Evolutionary conservation across 306 rosid genomes (phyloP).

Genomic region (Sesbania bispinosa): DNA sequence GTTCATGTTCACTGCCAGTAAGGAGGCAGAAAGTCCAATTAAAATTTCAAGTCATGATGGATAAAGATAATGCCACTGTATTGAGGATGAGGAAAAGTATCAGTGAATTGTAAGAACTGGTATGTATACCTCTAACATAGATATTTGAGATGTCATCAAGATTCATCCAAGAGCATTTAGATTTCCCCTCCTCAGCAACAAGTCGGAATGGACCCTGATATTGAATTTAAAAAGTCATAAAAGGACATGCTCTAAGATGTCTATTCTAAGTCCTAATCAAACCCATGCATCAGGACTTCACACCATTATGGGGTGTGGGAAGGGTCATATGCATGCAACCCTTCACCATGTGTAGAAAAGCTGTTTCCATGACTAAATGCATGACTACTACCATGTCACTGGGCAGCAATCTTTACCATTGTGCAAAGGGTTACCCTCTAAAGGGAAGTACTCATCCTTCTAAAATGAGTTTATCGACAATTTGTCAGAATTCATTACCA

Average conservation of each 20-base stretch:
- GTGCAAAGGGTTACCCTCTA: background rate
- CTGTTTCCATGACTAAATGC: background rate
- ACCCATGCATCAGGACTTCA: slow-evolving; percentile 12
- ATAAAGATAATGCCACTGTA: background rate
- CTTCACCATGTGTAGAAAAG: background rate
- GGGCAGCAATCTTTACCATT: background rate
- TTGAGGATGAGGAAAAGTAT: slow-evolving; percentile 2
- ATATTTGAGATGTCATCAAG: slow-evolving; percentile 89
- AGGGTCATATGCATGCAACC: background rate
- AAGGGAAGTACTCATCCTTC: background rate
- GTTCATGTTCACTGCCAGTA: background rate
- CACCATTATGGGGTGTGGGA: background rate
- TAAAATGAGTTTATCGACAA: background rate
- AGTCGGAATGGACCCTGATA: slow-evolving; percentile 90
- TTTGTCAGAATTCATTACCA: background rate
- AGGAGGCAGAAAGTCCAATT: background rate
- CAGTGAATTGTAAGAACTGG: slow-evolving; percentile 12
- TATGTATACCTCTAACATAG: slow-evolving; percentile 71
- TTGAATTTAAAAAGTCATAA: background rate
- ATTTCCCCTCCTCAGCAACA: slow-evolving; percentile 97
- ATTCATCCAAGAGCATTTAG: slow-evolving; percentile 97
- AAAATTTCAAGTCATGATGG: background rate
- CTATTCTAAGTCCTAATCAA: no score
- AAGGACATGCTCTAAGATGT: no score
- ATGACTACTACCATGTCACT: background rate